Base-by-base conservation (phyloP, 2,329 filamentous ascomycete genomes). In the Fusarium nanum region DNA sequence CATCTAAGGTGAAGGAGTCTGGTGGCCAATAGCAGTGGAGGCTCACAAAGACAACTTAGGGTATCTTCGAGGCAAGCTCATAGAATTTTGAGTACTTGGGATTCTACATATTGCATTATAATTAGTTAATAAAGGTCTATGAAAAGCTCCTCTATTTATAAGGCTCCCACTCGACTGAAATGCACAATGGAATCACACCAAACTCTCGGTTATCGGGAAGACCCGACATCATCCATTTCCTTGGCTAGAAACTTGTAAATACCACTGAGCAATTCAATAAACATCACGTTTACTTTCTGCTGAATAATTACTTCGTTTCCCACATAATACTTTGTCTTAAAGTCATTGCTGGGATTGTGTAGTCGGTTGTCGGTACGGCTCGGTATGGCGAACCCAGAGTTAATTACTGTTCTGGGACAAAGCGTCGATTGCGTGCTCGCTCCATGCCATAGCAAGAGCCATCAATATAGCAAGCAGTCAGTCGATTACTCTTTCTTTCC, bases 401-500 rank as follows among this genome's bases (percentile, higher is more conserved):
- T 0, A 0, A n/a, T 20, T 60, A 40, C 69, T 52, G 27, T 23
- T 67, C 69, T 34, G 41, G 44, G 69, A 37, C 47, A 67, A 64
- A 67, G 69, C 52, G 53, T 18, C 30, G 32, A 71, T 71, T 70
- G 69, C 69, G 69, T 71, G 69, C 59, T 71, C 56, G 32, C 25
- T 37, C 49, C 22, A 44, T 14, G 20, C 6, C 37, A 72, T 47
- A 25, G 56, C 32, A 57, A 56, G 49, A 37, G 40, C 54, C 37
- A 56, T 50, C 44, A 56, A 56, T 56, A 49, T 45, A 60, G 61
- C 48, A 40, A 71, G 45, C 44, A 63, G 23, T 42, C 52, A 22
- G 27, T 42, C 54, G 28, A 37, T 53, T 27, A 2, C 12, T 41
- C 18, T 53, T 64, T 67, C 46, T 54, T 56, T 70, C 61, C 40